Base-by-base conservation (phyloP, 192 early-diverging fungal genomes). In the Mortierella antarctica region DNA sequence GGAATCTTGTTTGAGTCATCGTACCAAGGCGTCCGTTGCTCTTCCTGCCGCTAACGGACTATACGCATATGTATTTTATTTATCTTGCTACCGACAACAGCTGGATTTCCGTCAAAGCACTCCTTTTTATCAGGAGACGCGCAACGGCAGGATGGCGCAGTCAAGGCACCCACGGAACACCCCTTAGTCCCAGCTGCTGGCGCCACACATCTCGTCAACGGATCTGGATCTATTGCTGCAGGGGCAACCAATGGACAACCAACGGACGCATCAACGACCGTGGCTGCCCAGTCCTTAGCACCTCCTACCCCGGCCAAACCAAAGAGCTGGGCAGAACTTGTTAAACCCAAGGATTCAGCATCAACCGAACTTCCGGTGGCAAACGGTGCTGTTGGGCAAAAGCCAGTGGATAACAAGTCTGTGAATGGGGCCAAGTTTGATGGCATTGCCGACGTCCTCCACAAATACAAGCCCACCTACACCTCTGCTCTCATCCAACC, bases 401-500 rank as follows among this genome's bases (percentile, higher is more conserved):
- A 63, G 52, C 18, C 59, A 5, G 41, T 14, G 5, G 57, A 51
- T 44, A 58, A 49, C 56, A 73, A 62, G 56, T 13, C 40, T 21
- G 62, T 54, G 4, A 76, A 80, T 31, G 77, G 77, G 18, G 44
- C 46, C 66, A 73, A 78, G 40, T 66, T 74, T 66, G 73, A 83
- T 47, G 78, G 74, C 41, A 74, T 79, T 52, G 51, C 74, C 31
- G 75, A 80, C 62, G 83, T 87, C n/a, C 71, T 89, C 12, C 69
- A 73, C 56, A 79, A 83, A 15, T 87, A 80, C 57, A 71, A 84
- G 42, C 84, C 86, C 6, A 76, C 76, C 0, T 86, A 81, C 49
- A 47, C 70, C 3, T 77, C 80, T 11, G 58, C 78, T 20, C 67
- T 89, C 41, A 75, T 94, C 46, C 88, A 92, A 65, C 97, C 98